Percentiles rank a stretch among this genome's conserved stretches.
Evolutionary conservation across 2,329 filamentous ascomycete genomes (phyloP).

Genomic region (Xylariaceae sp.): DNA sequence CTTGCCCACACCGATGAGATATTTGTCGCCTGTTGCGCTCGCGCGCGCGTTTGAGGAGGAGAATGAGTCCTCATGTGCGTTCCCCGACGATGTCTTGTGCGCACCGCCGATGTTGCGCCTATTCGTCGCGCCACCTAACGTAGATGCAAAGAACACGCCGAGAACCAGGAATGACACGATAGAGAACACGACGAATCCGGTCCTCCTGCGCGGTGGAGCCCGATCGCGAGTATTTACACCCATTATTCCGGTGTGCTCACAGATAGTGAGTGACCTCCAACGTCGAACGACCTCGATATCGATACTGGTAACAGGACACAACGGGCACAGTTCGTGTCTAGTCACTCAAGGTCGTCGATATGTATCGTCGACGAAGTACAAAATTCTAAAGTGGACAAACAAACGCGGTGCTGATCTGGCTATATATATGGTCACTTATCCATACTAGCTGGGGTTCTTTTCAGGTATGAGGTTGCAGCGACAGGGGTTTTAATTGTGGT

Average conservation of each 20-base stretch:
- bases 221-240: slow-evolving; percentile 14
- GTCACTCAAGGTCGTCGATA: background rate
- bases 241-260: slow-evolving; percentile 17
- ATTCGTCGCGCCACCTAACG: slow-evolving; percentile 9
- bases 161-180: slow-evolving; percentile 36
- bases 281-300: background rate
- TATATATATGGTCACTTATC: slow-evolving; percentile 1
- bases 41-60: slow-evolving; percentile 19
- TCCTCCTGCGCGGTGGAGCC: slow-evolving; percentile 21
- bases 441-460: background rate
- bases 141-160: slow-evolving; percentile 30
- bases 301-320: slow-evolving; percentile 1
- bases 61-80: slow-evolving; percentile 5
- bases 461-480: slow-evolving; percentile 5
- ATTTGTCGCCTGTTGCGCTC: slow-evolving; percentile 38
- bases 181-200: slow-evolving; percentile 27
- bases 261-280: background rate
- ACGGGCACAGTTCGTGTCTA: background rate
- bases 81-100: slow-evolving; percentile 8
- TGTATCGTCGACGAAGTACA: too few relatives aligned
- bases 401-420: background rate
- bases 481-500: background rate
- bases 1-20: slow-evolving; percentile 52
- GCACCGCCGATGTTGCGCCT: slow-evolving; percentile 14
- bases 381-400: too few relatives aligned